Evolutionary conservation across 2,329 filamentous ascomycete genomes (phyloP).

Genomic region (Verticillium zaregamsianum): DNA sequence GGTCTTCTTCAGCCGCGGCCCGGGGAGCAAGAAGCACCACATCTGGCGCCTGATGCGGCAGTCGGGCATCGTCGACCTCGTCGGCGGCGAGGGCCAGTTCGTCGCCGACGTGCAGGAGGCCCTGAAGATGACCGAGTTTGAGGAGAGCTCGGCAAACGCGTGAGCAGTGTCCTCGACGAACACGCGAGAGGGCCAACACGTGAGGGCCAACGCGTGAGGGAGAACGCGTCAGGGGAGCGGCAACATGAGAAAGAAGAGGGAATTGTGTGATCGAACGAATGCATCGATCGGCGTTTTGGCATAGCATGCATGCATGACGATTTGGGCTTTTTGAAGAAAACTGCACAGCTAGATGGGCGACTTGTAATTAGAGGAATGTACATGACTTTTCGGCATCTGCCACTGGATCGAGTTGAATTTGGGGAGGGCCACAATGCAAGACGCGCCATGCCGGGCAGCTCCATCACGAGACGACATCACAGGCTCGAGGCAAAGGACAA

Average conservation of each 20-base stretch:
- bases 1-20: slow-evolving; percentile 67
- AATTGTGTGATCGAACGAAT: neutral
- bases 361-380: neutral
- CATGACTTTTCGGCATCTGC: neutral
- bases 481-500: neutral
- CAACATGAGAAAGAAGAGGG: neutral
- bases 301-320: neutral
- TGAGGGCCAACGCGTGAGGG: neutral
- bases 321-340: neutral
- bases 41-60: slow-evolving; percentile 71
- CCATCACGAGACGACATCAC: no score
- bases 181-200: no score
- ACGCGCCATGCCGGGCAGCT: no score
- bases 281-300: neutral
- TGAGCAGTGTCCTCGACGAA: no score
- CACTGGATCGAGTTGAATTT: neutral
- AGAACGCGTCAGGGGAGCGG: neutral
- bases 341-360: neutral
- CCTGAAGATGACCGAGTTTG: slow-evolving; percentile 72
- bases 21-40: slow-evolving; percentile 38
- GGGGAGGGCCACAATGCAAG: no score
- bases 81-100: slow-evolving; percentile 75
- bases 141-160: slow-evolving; percentile 40
- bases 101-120: slow-evolving; percentile 82
- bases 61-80: slow-evolving; percentile 80